Percentiles rank a stretch among this genome's conserved stretches.
Conservation (phyloP, 73 alveolate genomes). For the Breviolum minutum region DNA sequence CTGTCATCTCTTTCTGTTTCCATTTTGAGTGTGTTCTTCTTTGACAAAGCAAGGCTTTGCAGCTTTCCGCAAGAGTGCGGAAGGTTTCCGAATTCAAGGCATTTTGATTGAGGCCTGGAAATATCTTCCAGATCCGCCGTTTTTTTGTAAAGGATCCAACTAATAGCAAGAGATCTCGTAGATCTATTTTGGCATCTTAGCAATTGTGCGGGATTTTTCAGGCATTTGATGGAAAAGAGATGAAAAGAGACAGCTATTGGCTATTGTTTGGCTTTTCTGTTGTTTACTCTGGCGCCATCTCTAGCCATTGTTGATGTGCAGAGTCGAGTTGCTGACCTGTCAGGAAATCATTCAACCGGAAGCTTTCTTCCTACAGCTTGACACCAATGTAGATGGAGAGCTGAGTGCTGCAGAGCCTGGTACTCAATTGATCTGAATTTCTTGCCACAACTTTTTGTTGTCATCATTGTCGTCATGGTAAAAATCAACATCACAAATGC, state of each 20-base stretch:
- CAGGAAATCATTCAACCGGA: slow-evolving; percentile 92
- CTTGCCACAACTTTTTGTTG: not conserved
- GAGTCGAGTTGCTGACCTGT: no score
- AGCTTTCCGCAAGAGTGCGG: slow-evolving; percentile 83
- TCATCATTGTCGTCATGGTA: not conserved
- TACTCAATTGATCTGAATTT: not conserved
- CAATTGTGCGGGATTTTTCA: not conserved
- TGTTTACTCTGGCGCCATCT: no score
- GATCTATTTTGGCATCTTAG: not conserved
- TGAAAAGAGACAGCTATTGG: not conserved
- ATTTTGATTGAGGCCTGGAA: slow-evolving; percentile 56
- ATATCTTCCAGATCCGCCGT: not conserved
- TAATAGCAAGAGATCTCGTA: not conserved
- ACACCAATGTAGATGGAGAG: slow-evolving; percentile 71
- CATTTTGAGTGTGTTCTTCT: not conserved
- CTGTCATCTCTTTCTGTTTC: not conserved
- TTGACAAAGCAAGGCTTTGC: slow-evolving; percentile 44
- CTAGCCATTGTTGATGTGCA: no score
- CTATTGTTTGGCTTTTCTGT: not conserved
- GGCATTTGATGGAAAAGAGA: not conserved
- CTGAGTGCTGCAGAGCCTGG: slow-evolving; percentile 11
- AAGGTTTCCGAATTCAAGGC: slow-evolving; percentile 78
- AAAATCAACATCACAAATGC: not conserved
- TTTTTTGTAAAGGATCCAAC: no score
- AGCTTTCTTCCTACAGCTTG: slow-evolving; percentile 78